These are phyloP conservation scores for Solidago caesia DNA, from an alignment of 129 eudicot genomes.

Conservation along the genomic window DNA sequence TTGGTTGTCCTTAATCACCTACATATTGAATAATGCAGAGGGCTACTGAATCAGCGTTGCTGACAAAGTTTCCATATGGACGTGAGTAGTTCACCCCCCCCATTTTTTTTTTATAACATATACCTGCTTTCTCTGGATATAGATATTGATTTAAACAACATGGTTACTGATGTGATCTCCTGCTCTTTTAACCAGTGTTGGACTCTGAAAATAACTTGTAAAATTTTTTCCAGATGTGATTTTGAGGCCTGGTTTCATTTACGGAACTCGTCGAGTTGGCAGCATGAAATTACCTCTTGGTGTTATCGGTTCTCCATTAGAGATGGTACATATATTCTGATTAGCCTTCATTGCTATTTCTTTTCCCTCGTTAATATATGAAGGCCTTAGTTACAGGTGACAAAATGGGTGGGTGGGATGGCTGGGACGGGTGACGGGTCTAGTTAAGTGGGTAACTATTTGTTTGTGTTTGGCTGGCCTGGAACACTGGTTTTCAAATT, in stretches of 20 bases:
- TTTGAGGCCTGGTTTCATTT: constrained; percentile 90
- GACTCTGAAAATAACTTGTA: neutral
- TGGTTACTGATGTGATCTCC: neutral
- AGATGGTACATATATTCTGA: constrained; percentile 51
- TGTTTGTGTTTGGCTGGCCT: too few species aligned
- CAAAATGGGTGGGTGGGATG: too few species aligned
- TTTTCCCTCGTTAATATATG: neutral
- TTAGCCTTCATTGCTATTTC: neutral
- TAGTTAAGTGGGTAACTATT: too few species aligned
- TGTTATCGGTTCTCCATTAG: constrained; percentile 89
- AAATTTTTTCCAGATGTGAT: constrained; percentile 63
- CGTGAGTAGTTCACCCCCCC: constrained; percentile 43
- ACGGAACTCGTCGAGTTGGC: constrained; percentile 93
- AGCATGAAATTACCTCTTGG: constrained; percentile 94
- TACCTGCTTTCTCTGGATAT: neutral
- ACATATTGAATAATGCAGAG: constrained; percentile 49
- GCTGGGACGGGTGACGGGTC: too few species aligned
- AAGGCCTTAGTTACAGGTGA: neutral
- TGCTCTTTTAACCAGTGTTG: neutral
- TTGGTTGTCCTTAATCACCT: constrained; percentile 2
- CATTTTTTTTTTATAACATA: neutral
- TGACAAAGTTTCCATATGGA: constrained; percentile 84
- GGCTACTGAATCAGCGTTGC: constrained; percentile 90
- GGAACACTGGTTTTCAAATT: too few species aligned
- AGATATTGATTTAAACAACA: neutral